A percentile compares a stretch with the other conserved stretches of the same genome.
Conservation (phyloP, 495 filamentous ascomycete species). For the Apodospora peruviana region DNA sequence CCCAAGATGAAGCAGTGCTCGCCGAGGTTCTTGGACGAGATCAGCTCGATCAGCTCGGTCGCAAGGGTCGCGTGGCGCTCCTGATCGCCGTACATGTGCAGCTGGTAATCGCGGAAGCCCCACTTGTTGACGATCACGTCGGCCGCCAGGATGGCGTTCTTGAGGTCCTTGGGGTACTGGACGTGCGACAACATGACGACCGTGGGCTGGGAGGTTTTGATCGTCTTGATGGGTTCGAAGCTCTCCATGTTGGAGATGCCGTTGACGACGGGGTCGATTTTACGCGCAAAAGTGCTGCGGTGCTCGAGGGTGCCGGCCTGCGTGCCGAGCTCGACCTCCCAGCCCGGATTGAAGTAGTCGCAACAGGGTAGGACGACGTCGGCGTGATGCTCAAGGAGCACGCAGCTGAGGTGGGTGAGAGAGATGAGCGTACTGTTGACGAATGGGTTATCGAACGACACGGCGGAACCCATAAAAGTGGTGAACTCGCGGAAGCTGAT, state of each 20-base stretch:
- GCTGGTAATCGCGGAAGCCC: slow-evolving; percentile 58
- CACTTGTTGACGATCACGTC: slow-evolving; percentile 63
- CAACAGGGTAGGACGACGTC: slow-evolving; percentile 58
- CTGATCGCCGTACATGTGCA: slow-evolving; percentile 59
- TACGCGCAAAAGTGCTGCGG: slow-evolving; percentile 51
- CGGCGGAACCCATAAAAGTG: slow-evolving; percentile 53
- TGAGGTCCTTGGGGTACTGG: slow-evolving; percentile 62
- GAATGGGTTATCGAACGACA: slow-evolving; percentile 54
- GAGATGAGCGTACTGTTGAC: slow-evolving; percentile 51
- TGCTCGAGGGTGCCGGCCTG: slow-evolving; percentile 52
- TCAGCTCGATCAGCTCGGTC: slow-evolving; percentile 57
- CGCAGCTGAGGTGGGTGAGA: slow-evolving; percentile 51
- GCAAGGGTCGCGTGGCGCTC: slow-evolving; percentile 57
- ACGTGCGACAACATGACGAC: slow-evolving; percentile 61
- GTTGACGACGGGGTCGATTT: slow-evolving; percentile 62
- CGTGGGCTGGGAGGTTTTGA: slow-evolving; percentile 51
- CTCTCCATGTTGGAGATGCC: slow-evolving; percentile 59
- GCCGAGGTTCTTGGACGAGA: slow-evolving; percentile 54
- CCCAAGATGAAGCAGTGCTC: slow-evolving; percentile 47
- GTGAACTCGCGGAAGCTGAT: slow-evolving; percentile 60
- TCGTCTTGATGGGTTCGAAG: slow-evolving; percentile 52
- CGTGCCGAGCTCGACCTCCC: slow-evolving; percentile 60
- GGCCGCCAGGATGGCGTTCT: slow-evolving; percentile 56
- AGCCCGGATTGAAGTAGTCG: slow-evolving; percentile 61
- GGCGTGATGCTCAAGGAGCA: slow-evolving; percentile 53